Evolutionary conservation across 345 rosid genomes (phyloP).

Genomic region (Limnanthes douglasii): DNA sequence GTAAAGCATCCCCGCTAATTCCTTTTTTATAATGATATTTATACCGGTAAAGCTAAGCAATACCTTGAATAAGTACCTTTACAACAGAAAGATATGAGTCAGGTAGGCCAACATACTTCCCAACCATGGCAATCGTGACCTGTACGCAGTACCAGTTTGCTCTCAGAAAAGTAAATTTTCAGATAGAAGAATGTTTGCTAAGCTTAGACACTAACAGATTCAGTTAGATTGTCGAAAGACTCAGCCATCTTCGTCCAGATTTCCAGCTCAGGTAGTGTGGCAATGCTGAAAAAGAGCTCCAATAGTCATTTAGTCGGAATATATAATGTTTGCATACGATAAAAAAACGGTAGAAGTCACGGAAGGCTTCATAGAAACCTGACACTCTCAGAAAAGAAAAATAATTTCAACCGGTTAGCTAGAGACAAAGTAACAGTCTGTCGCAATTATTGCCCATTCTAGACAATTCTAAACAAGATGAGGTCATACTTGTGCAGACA

Average conservation of each 20-base stretch:
- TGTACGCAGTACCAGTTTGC: slow-evolving; percentile 15
- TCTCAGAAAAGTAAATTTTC: slow-evolving; percentile 11
- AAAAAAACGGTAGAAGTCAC: no score
- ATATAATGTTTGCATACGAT: no score
- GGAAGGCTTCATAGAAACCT: no score
- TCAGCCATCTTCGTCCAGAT: slow-evolving; percentile 83
- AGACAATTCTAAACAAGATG: not conserved
- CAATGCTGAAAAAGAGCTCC: slow-evolving; percentile 38
- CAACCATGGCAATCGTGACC: slow-evolving; percentile 97
- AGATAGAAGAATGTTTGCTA: slow-evolving; percentile 6
- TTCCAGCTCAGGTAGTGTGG: slow-evolving; percentile 49
- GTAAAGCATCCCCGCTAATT: no score
- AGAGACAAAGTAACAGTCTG: not conserved
- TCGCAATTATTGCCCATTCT: slow-evolving; percentile 1
- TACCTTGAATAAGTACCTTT: slow-evolving; percentile 29
- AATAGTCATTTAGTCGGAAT: slow-evolving; percentile 3
- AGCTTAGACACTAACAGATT: slow-evolving; percentile 31
- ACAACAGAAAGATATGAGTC: slow-evolving; percentile 94
- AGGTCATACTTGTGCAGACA: not conserved
- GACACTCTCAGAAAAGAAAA: not conserved
- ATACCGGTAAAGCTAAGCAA: no score
- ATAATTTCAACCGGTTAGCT: not conserved
- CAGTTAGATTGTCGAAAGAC: slow-evolving; percentile 40
- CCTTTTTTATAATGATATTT: no score
- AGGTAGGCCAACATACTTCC: slow-evolving; percentile 83